Conservation (phyloP, 1,284 basidiomycete genomes). For the Boletellus deceptivus region DNA sequence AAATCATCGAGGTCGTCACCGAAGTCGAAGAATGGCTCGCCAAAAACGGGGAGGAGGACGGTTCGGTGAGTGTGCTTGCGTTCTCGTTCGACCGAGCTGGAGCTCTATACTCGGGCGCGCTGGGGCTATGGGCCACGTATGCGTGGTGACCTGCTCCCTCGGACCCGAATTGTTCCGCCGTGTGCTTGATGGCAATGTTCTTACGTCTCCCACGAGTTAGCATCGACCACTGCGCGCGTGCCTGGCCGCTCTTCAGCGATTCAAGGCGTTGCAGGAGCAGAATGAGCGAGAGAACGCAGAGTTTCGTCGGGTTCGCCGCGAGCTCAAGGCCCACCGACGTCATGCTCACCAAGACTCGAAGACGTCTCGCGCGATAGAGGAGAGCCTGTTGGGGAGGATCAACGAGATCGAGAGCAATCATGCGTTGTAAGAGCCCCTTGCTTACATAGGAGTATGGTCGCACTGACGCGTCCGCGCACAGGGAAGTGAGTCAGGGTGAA, state of each 20-base stretch:
- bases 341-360: constrained; percentile 35
- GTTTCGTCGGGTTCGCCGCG: constrained; percentile 29
- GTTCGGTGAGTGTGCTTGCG: constrained; percentile 33
- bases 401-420: constrained; percentile 29
- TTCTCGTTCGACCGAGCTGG: constrained; percentile 6
- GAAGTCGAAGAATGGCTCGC: constrained; percentile 50
- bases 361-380: constrained; percentile 36
- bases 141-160: constrained; percentile 3
- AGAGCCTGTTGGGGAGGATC: constrained; percentile 31
- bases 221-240: constrained; percentile 25
- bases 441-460: constrained; percentile 1
- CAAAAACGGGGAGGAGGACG: constrained; percentile 16
- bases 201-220: constrained; percentile 27
- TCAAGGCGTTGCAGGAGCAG: constrained; percentile 33
- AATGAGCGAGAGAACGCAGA: constrained; percentile 30
- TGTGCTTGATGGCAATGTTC: constrained; percentile 10
- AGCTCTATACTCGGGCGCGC: neutral
- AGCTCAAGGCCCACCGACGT: constrained; percentile 29
- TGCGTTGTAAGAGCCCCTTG: constrained; percentile 22
- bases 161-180: constrained; percentile 24
- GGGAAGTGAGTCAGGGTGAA: constrained; percentile 32
- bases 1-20: constrained; percentile 42
- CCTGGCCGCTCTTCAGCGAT: constrained; percentile 28
- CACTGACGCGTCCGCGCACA: constrained; percentile 19
- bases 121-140: neutral